Evolutionary conservation across 179 eudicot species (phyloP), one percentile per base, ranked within the genome.

Genomic region (Drosera spatulata): DNA sequence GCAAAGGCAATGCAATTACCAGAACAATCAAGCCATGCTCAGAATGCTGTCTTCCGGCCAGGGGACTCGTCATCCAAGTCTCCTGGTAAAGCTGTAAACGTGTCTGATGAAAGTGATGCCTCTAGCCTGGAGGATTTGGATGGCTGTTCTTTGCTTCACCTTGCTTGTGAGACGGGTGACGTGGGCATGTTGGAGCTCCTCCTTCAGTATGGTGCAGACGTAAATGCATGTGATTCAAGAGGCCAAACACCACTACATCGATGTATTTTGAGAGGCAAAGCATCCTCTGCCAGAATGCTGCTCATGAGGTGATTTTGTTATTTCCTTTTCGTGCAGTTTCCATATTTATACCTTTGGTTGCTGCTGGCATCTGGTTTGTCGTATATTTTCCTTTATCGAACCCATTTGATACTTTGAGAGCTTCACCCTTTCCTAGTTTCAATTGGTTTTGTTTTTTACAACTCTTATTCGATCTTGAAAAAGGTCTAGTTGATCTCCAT

Each of bases 101-200:
- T 69, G 56, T 80, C 75, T 44, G 86, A 76, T 59, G 77, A 84
- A 56, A 85, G 74, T 59, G 88, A 83, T 59, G 56, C 73, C 6
- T 70, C 74, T 46, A 66, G 68, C 57, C 39, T 73, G 66, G 86
- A 79, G 67, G 81, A 81, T 62, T 60, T 80, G 38, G 82, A 84
- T 65, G 96, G 98, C 14, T 84, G 98, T 70, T 79, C 95, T 60
- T 75, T 91, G 73, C 89, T 91, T 52, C 98, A 91, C 65, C 77
- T 91, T 58, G 98, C 95, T 72, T 82, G 96, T 78, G 95, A 91
- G 67, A 80, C 81, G 63, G 85, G 91, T 61, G 98, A 91, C 72
- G 81, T 88, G 60, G 96, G 98, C 68, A 91, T 88, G 98, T 68
- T 91, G 58, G 98, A 91, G 81, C 83, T 91, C 44, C 95, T 91